Percentiles rank a stretch among this genome's conserved stretches.
Evolutionary conservation across 768 basidiomycete species (phyloP).

Genomic region (Thelephora ganbajun): DNA sequence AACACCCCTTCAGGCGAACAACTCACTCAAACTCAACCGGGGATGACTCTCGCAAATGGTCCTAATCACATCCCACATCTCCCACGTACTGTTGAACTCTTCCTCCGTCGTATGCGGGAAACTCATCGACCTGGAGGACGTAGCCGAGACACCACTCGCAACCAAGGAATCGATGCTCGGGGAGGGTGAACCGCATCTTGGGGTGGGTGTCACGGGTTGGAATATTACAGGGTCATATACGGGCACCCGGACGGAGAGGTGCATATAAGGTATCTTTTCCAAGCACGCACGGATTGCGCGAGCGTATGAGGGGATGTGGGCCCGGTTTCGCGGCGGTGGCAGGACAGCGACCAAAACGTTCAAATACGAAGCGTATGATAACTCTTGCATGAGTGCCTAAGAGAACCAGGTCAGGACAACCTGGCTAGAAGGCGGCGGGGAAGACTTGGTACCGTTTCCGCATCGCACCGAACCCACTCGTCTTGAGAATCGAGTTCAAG

Average conservation of each 20-base stretch:
- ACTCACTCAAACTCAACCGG: slow-evolving; percentile 58
- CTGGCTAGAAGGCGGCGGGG: not conserved
- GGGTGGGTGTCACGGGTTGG: slow-evolving; percentile 19
- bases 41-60: slow-evolving; percentile 77
- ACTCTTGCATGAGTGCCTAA: slow-evolving; percentile 86
- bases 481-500: slow-evolving; percentile 86
- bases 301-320: slow-evolving; percentile 83
- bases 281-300: slow-evolving; percentile 77
- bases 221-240: slow-evolving; percentile 64
- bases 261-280: slow-evolving; percentile 52
- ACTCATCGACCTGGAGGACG: slow-evolving; percentile 11
- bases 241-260: slow-evolving; percentile 72
- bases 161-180: slow-evolving; percentile 10
- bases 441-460: slow-evolving; percentile 55
- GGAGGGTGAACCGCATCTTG: slow-evolving; percentile 1
- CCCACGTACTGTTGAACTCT: slow-evolving; percentile 75
- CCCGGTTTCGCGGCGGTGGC: slow-evolving; percentile 76
- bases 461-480: slow-evolving; percentile 90
- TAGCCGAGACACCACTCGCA: slow-evolving; percentile 10
- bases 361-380: slow-evolving; percentile 87
- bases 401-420: slow-evolving; percentile 1
- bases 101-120: slow-evolving; percentile 30
- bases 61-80: slow-evolving; percentile 96
- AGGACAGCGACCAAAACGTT: slow-evolving; percentile 76
- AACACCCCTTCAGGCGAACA: slow-evolving; percentile 2